Evolutionary conservation across 257 asterid species (phyloP), one percentile per base, ranked within the genome.

Genomic region (Plantago major): DNA sequence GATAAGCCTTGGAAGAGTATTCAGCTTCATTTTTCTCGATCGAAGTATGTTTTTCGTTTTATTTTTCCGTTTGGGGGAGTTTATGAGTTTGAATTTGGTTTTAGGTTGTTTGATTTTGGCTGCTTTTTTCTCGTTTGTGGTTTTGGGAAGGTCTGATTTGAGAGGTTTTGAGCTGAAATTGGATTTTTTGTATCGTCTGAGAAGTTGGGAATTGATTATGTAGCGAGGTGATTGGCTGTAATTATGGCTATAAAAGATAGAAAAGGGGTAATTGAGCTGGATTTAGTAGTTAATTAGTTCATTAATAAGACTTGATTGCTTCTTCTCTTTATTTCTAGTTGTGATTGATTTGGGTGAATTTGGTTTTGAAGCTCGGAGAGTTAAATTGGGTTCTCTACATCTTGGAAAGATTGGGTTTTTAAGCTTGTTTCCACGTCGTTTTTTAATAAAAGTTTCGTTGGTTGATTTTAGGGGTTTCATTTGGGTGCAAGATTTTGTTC

Each of bases 11-110:
- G 71, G 58, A 43, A 10, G 28, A 53, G 63, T 44, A 17, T 58
- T 11, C 49, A 69, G 78, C 82, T 81, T 73, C 72, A 69, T 73
- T 65, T 63, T 63, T 62, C 58, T 65, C 78, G 84, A 83, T 85
- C 81, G 79, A 79, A 86, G 86, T 85, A 60, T 43, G 58, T 65
- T 22, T 49, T 48, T 53, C 33, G 46, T 37, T 65, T 74, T 77
- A 62, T 56, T 17, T 47, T 37, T 30, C 4, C n/a, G 42, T 55
- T 45, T 33, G 19, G 6, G 10, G 3, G 49, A 30, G 65, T 58
- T 11, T 44, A 19, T 67, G 28, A 6, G 18, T 10, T 42, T 67
- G 11, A 26, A 2, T 43, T 28, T 57, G 13, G 16, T 14, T 22
- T 58, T 42, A 38, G 38, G 37, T 62, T 19, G n/a, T 37, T 54